Base-by-base conservation (phyloP, 352 stramenopile species). In the Pythium phragmitis region DNA sequence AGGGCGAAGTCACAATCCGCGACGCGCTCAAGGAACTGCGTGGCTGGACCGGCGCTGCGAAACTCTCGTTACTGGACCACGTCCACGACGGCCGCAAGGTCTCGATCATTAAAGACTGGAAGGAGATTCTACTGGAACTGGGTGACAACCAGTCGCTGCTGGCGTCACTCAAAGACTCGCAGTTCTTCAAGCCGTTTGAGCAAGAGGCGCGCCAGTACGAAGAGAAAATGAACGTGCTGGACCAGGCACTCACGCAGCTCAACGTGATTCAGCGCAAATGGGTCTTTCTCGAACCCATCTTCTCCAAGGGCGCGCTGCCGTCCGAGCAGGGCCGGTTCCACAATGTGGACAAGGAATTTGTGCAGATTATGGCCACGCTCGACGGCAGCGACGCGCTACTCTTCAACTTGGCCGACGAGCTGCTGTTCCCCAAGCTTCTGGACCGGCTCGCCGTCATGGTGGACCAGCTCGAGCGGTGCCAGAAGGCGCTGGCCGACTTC, bases 201-300 rank as follows among this genome's bases (percentile, higher is more conserved):
- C 87, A 96, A 53, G 80, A 96, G 42, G 94, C 91, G 3, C 80
- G 72, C 41, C 80, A 93, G 41, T 97, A 98, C 68, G 91, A 98
- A 65, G 79, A 78, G 21, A 96, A 97, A 61, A 94, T 98, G 78
- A 76, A 77, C 8, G 58, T 89, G 13, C 67, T 98, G 0, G 89
- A 98, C 57, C 76, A 94, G 30, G 83, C 80, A 16, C 57, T 98
- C 0, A 77, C 75, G 8, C 79, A 94, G 56, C 73, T 98, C 28
- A 97, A 98, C 66, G 49, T 88, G 8, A 96, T 98, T 42, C 96
- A 99, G 74, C 84, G 96, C 47, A 98, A 97, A 69, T 99, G 96
- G 96, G 84, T 99, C 33, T 98, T 98, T 65, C 82, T 99, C 14
- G 96, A 98, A 56, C 95, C 96, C 2, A 98, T 99, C 60, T 99